Base-by-base conservation (phyloP, 148 eudicot species). In the Diospyros kaki region DNA sequence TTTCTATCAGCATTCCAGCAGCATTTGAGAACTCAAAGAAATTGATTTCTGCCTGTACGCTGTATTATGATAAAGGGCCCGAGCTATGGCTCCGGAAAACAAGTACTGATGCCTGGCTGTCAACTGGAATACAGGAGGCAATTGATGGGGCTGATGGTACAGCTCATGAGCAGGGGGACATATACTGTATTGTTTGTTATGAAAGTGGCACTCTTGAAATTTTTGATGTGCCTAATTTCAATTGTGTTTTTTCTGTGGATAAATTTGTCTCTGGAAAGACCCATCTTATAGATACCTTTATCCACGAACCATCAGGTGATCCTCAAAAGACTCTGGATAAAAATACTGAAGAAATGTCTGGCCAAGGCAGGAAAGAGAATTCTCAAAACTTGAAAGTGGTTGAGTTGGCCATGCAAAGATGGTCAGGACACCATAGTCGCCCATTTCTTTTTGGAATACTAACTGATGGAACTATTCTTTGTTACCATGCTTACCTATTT, bases 61-160 rank as follows among this genome's bases (percentile, higher is more conserved):
- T 95, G 43, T 95, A 95, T 82, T 86, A 85, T 79, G 98, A 95
- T 87, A 89, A 82, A 84, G 98, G 96, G 45, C 92, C 96, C 3
- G 97, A 90, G 76, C 93, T 97, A 72, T 95, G 98, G 98, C 96
- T 95, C 41, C 80, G 93, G 15, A 92, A 87, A 83, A 89, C 98
- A 66, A 95, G 98, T 80, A 88, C 93, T 66, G 98, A 95, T 86
- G 98, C 98, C 12, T 95, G 98, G 98, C 98, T 95, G 80, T 87
- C 92, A 74, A 81, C 94, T 79, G 97, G 97, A 7, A 71, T 90
- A 63, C 89, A 89, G 74, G 98, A 89, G 86, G 83, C 97, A 78
- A 84, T 95, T 79, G 98, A 92, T 84, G 96, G 94, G 44, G 78
- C 96, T 74, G 98, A 94, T 84, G 97, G 96, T 64, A 44, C 83